Base-by-base conservation (phyloP, 495 filamentous ascomycete genomes). In the Aspergillus conjunctus region DNA sequence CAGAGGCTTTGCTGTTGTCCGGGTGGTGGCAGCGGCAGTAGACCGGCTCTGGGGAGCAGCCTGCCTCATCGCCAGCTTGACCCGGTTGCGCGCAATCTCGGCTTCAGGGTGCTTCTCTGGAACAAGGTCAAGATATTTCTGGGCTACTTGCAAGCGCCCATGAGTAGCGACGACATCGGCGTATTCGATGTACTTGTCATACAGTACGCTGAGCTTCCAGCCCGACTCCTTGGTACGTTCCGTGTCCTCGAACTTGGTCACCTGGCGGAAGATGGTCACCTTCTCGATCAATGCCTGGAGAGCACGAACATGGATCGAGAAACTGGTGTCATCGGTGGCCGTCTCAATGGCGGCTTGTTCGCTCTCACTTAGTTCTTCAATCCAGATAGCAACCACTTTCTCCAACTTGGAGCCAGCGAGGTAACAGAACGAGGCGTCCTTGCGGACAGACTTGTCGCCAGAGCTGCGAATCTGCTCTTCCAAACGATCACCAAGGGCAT, bases 261-360 rank as follows among this genome's bases (percentile, higher is more conserved):
- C 93, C 66, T 96, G 83, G 52, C 94, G 89, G 85, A 99, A 98
- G 43, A 99, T 87, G 2, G 92, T 96, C 51, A 99, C 94, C 79
- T 98, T 99, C 78, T 99, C 94, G 60, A 99, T 94, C 71, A 99
- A 90, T 52, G 88, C 85, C 67, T 98, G 95, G 56, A 99, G 77
- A 45, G 89, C 88, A 57, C 86, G 85, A 51, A 93, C 94, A 64
- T 98, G 95, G 51, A 98, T 84, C 7, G 93, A 95, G 78, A 97
- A 99, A 58, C 83, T 87, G 18, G 90, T 91, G 63, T 90, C 89
- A 55, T 86, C 84, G 52, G 79, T 75, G 11, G 83, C 79, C 46
- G 87, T 80, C 59, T 91, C 81, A 62, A 92, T 79, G 34, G 84
- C 87, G 22, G 85, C 85, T 62, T 89, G 84, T 72, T 97, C 94